phyloP scores from a whole-genome alignment of 352 stramenopile genomes.

The Globisporangium uncinulatum region DNA sequence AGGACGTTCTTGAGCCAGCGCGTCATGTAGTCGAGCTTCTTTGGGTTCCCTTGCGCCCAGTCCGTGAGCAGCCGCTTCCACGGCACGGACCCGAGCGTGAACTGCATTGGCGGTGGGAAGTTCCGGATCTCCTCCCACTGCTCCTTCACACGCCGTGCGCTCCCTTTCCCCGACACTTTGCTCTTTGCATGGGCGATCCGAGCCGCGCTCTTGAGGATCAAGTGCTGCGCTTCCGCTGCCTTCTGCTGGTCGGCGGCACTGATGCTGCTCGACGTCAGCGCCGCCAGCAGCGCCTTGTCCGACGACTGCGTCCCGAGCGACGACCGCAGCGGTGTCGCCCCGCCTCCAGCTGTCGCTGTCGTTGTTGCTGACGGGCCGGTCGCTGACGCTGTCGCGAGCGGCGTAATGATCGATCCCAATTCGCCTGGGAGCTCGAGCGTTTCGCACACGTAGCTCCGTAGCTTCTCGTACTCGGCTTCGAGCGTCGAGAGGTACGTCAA shows the following conservation, averaged over 20 bases:
- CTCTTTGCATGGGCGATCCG: conserved; percentile 59
- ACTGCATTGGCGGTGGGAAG: conserved; percentile 76
- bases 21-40: conserved; percentile 90
- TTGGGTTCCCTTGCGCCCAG: conserved; percentile 85
- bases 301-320: conserved; percentile 10
- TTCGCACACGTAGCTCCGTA: conserved; percentile 76
- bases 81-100: conserved; percentile 73
- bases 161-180: conserved; percentile 71
- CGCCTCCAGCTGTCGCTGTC: not conserved
- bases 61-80: conserved; percentile 85
- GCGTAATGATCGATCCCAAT: conserved; percentile 14
- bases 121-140: conserved; percentile 89
- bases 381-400: conserved; percentile 8
- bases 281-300: conserved; percentile 15
- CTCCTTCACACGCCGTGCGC: conserved; percentile 77
- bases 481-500: conserved; percentile 75
- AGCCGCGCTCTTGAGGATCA: conserved; percentile 67
- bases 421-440: conserved; percentile 68
- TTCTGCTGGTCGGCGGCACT: conserved; percentile 38
- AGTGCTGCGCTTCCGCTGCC: conserved; percentile 46
- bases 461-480: conserved; percentile 80
- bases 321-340: conserved; percentile 3
- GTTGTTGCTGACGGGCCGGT: not conserved
- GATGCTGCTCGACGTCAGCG: not conserved
- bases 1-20: conserved; percentile 87